These are phyloP conservation scores for Amanita rimosa DNA, from an alignment of 768 basidiomycete genomes.

Conservation along the genomic window DNA sequence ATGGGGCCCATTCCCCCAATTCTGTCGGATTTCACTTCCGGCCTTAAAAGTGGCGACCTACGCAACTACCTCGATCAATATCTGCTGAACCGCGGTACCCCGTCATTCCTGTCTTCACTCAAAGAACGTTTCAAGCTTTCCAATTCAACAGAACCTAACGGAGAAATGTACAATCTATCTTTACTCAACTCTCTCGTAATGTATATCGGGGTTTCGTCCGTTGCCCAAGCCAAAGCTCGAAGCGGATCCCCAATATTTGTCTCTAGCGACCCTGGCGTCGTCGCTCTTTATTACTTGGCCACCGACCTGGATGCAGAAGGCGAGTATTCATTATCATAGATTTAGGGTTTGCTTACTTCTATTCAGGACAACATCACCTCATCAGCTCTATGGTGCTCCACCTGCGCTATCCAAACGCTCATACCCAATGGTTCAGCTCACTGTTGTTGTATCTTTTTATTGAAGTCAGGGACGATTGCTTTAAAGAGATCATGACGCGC, in stretches of 20 bases:
- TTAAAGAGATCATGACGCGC: constrained; percentile 76
- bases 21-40: constrained; percentile 81
- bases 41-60: constrained; percentile 73
- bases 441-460: constrained; percentile 81
- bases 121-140: constrained; percentile 63
- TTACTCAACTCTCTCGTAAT: constrained; percentile 91
- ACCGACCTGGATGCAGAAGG: constrained; percentile 87
- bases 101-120: constrained; percentile 64
- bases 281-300: constrained; percentile 74
- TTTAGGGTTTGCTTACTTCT: not conserved
- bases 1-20: constrained; percentile 90
- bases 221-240: constrained; percentile 79
- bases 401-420: constrained; percentile 94
- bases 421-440: constrained; percentile 97
- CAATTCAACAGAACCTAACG: constrained; percentile 28
- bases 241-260: constrained; percentile 78
- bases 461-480: constrained; percentile 65
- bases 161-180: constrained; percentile 74
- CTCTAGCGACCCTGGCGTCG: constrained; percentile 73
- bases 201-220: constrained; percentile 90
- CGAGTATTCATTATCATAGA: constrained; percentile 21
- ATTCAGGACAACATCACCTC: constrained; percentile 86
- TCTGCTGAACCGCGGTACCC: constrained; percentile 64
- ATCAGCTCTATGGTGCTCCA: constrained; percentile 90
- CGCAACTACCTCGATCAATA: constrained; percentile 75